Evolutionary conservation across 129 eudicot species (phyloP), one percentile per base, ranked within the genome.

Genomic region (Pseudognaphalium luteoalbum): DNA sequence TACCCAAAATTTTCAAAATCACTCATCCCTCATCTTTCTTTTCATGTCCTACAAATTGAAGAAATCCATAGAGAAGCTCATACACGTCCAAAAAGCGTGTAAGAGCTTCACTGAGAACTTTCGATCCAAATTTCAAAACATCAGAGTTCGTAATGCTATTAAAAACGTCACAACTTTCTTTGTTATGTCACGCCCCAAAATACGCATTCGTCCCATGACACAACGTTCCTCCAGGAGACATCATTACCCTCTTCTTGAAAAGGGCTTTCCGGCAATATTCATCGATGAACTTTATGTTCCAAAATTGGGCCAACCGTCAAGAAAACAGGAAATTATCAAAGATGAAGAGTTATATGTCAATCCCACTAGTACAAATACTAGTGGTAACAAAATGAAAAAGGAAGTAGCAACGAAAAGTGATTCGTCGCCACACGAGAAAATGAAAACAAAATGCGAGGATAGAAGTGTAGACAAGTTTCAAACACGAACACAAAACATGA

Each of bases 31-130:
- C 78, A 0, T 15, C 35, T 44, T 11, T 22, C 67, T 4, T 62
- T 69, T 54, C 70, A 76, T 70, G 86, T 83, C 79, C 39, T 86
- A 80, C 84, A 65, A 65, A 8, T 76, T 80, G 76, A 80, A 79
- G 77, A 78, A 77, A 30, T 76, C 75, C 1, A 19, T 70, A 29
- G 86, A 81, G 70, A 86, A 84, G 94, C 85, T 89, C 82, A 37
- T 64, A 59, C 85, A 83, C 61, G 87, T 84, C 67, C 77, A 51
- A 11, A 84, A 75, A 25, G 74, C 86, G 70, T 89, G 94, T 87
- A 84, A 76, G 59, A 89, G 84, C 88, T 80, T 89, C 75, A 77
- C 74, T 28, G 76, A 34, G 42, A 71, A 52, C 17, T 5, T 86
- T 29, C 83, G 57, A 70, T 79, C 87, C 35, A 82, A 72, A 61